A percentile compares a stretch with the other conserved stretches of the same genome.
Conservation (phyloP, 2,329 filamentous ascomycete species). For the Ceratocystis diversiconidia region DNA sequence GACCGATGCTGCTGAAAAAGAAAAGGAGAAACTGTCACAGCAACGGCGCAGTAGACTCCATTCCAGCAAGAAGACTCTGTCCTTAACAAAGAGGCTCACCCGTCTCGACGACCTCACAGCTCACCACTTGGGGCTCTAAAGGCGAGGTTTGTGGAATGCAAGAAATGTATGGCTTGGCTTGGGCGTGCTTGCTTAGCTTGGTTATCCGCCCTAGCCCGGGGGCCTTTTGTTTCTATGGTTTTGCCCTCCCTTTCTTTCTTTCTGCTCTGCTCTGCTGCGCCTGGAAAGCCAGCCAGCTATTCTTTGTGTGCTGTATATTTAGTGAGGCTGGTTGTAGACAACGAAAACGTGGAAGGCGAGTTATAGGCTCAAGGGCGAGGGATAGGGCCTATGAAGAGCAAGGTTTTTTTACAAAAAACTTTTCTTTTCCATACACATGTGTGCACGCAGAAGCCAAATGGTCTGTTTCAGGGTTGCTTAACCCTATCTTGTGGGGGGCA, state of each 20-base stretch:
- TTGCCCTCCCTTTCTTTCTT: neutral
- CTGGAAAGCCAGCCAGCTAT: neutral
- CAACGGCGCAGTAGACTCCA: conserved; percentile 3
- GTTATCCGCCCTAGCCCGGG: neutral
- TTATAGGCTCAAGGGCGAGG: no score
- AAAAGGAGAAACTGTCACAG: neutral
- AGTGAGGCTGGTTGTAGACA: neutral
- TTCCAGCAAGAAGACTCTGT: neutral
- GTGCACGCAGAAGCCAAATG: neutral
- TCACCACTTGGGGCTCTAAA: no score
- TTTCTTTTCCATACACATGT: no score
- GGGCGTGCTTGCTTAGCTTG: no score
- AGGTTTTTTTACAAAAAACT: no score
- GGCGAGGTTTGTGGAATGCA: neutral
- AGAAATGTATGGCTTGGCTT: neutral
- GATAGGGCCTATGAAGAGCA: no score
- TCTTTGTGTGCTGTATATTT: neutral
- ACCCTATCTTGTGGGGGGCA: neutral
- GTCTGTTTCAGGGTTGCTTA: neutral
- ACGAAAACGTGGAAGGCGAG: no score
- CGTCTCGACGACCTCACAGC: no score
- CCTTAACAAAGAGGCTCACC: no score
- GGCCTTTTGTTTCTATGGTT: neutral
- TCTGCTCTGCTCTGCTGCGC: neutral
- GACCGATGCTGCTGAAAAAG: neutral